phyloP scores from a whole-genome alignment of 805 yeast species.

The Saccharomyces eubayanus region DNA sequence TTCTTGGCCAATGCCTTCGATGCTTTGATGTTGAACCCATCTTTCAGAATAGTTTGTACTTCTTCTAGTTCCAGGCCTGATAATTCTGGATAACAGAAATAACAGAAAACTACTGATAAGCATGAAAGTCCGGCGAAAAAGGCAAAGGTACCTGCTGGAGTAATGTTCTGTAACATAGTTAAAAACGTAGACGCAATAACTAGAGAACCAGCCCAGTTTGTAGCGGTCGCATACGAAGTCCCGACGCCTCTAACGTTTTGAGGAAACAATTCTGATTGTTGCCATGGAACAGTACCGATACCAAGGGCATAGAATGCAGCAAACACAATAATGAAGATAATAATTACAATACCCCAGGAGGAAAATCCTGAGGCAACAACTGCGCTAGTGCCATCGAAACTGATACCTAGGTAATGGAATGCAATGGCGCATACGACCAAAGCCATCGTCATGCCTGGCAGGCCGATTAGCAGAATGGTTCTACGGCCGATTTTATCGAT shows the following conservation, averaged over 20 bases:
- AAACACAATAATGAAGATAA: constrained; percentile 74
- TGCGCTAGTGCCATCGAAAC: constrained; percentile 43
- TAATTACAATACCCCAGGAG: constrained; percentile 84
- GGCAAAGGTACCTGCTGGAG: constrained; percentile 92
- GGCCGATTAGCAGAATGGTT: constrained; percentile 62
- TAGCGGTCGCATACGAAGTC: constrained; percentile 80
- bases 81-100: constrained; percentile 85
- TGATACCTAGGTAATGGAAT: constrained; percentile 73
- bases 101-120: constrained; percentile 63
- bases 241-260: constrained; percentile 91
- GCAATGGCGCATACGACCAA: constrained; percentile 82
- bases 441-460: constrained; percentile 81
- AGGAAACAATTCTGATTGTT: constrained; percentile 90
- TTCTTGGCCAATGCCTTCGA: constrained; percentile 49
- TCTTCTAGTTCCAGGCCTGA: constrained; percentile 87
- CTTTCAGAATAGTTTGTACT: constrained; percentile 68
- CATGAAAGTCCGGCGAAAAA: constrained; percentile 78
- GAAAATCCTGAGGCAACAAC: constrained; percentile 43
- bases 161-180: constrained; percentile 86
- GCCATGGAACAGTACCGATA: constrained; percentile 98
- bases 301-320: constrained; percentile 92
- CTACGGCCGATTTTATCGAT: constrained; percentile 89
- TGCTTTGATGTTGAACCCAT: constrained; percentile 78
- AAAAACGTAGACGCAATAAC: constrained; percentile 86
- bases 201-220: constrained; percentile 93